A percentile compares a stretch with the other conserved stretches of the same genome.
phyloP scores from a whole-genome alignment of 2,329 filamentous ascomycete genomes.

The Aspergillus phoenicis region DNA sequence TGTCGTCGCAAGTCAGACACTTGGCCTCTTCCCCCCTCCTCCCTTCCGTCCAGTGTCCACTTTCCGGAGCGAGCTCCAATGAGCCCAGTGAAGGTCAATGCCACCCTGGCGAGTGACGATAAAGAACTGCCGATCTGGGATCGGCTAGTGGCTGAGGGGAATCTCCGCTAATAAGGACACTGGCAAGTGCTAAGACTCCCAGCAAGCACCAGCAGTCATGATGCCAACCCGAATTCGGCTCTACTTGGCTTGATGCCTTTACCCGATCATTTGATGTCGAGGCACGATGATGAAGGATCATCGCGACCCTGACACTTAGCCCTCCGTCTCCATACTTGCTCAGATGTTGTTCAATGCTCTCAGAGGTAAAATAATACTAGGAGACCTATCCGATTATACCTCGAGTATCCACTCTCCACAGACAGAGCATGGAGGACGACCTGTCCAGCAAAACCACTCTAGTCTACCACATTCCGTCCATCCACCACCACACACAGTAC shows the following conservation, averaged over 20 bases:
- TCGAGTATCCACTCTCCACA: constrained; percentile 1
- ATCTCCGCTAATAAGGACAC: constrained; percentile 7
- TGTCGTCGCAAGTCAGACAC: not conserved
- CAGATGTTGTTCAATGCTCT: not conserved
- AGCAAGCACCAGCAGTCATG: constrained; percentile 3
- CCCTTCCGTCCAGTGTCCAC: not conserved
- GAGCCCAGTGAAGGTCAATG: not conserved
- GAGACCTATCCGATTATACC: not conserved
- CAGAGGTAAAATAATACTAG: not conserved
- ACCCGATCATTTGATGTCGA: constrained; percentile 4
- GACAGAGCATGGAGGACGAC: not conserved
- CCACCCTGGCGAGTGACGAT: constrained; percentile 21
- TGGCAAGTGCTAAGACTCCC: constrained; percentile 3
- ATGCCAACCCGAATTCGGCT: constrained; percentile 1
- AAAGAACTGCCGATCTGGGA: constrained; percentile 24
- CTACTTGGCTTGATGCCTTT: not conserved
- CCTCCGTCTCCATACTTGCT: not conserved
- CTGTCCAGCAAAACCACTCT: not conserved
- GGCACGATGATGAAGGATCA: not conserved
- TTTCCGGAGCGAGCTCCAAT: not conserved
- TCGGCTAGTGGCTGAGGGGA: constrained; percentile 16
- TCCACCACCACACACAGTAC: not conserved
- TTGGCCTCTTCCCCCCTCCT: not conserved
- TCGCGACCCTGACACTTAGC: not conserved
- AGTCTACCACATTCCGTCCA: not conserved